Percentiles rank a stretch among this genome's conserved stretches.
Conservation (phyloP, 306 rosid genomes). For the Canavalia ensiformis region DNA sequence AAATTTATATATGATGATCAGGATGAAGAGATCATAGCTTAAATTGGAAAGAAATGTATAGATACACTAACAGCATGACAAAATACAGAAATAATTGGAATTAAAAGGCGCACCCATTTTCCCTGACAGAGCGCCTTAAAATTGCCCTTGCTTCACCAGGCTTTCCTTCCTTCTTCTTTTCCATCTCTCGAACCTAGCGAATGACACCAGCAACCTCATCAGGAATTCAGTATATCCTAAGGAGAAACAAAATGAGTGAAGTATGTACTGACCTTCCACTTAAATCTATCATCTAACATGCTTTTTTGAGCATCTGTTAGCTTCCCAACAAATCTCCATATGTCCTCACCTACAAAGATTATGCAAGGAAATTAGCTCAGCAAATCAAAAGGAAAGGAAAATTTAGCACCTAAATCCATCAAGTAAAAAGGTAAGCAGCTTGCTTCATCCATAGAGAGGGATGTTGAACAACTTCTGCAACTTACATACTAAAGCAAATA, state of each 20-base stretch:
- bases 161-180: constrained; percentile 95
- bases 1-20: neutral
- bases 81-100: neutral
- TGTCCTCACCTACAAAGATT: constrained; percentile 80
- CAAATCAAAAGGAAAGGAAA: constrained; percentile 28
- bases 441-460: constrained; percentile 33
- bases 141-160: constrained; percentile 98
- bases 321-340: constrained; percentile 97
- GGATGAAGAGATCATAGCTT: neutral
- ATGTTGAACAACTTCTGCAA: neutral
- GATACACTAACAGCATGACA: neutral
- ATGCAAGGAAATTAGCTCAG: constrained; percentile 30
- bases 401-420: neutral
- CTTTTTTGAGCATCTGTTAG: constrained; percentile 97
- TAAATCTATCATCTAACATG: constrained; percentile 97
- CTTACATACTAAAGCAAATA: constrained; percentile 1
- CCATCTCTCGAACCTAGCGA: constrained; percentile 92
- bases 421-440: neutral
- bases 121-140: constrained; percentile 90
- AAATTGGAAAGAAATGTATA: neutral
- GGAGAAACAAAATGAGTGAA: constrained; percentile 4
- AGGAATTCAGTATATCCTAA: constrained; percentile 33
- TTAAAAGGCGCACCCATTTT: constrained; percentile 68
- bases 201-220: constrained; percentile 38
- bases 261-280: constrained; percentile 83